Evolutionary conservation across 2,329 filamentous ascomycete genomes (phyloP), one percentile per base, ranked within the genome.

Genomic region (Helotiales sp.): DNA sequence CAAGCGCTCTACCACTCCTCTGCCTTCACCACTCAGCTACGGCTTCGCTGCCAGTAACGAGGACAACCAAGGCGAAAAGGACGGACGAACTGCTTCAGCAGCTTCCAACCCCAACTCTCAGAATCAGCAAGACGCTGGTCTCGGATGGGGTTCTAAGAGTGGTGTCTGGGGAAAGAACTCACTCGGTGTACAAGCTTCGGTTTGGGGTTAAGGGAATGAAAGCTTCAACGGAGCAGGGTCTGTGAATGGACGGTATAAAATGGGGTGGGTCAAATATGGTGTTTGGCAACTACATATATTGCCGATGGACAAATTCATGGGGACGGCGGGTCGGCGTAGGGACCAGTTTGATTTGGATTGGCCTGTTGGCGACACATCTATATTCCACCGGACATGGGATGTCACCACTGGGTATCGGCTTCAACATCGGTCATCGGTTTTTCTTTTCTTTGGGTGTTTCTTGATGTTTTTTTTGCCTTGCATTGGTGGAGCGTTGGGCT

Each of bases 151-250:
- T 64, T 91, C 91, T 72, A 90, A 77, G 71, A 73, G 89, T 71
- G 91, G 89, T 45, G 92, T 95, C 54, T 97, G 94, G 94, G 92
- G 93, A 67, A 90, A 89, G 75, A 93, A 92, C 76, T 92, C 89
- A 71, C 88, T 96, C 69, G 92, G 93, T 71, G 91, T 94, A 69
- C 93, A 96, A 79, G 93, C 94, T 71, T 96, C 93, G 71, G 95
- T 97, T 73, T 98, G 94, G 94, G 94, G 94, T 74, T 97, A 89
- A 66, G 43, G 15, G 52, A n/a, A 32, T 61, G 28, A 59, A 50
- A 13, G 34, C 30, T 34, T 32, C 10, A 57, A 20, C 10, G 66
- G 59, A 64, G 61, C 43, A 59, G 28, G 58, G 60, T 47, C 22
- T 26, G 59, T 55, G 55, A 43, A 67, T 49, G 63, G 63, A 67